Evolutionary conservation across 495 filamentous ascomycete species (phyloP), one percentile per base, ranked within the genome.

Genomic region (Aspergillus wentii): DNA sequence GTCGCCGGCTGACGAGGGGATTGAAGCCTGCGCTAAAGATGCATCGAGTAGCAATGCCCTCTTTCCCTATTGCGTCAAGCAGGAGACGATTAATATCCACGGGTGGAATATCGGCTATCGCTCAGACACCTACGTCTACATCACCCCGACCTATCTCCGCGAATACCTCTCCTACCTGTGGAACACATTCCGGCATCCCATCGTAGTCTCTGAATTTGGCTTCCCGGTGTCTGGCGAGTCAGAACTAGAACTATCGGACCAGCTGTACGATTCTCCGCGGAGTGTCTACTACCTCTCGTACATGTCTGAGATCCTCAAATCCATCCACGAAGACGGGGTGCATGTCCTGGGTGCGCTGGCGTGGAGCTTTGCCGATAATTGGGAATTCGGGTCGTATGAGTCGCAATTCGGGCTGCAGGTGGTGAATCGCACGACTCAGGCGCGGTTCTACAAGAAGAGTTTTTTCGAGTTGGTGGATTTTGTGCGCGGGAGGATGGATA

Each of bases 381-480:
- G 62, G 58, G 67, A 71, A 31, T 72, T 71, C 49, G 68, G 68
- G 9, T 52, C 57, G 35, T 67, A 61, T 40, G 38, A 35, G 0
- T 31, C 48, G 17, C 63, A 65, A 6, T 74, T 66, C 49, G 69
- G 69, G 0, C 40, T 71, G 25, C 69, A 71, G 40, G 45, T 43
- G 0, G 61, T 74, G 2, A 65, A 72, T 46, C 45, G 56, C n/a
- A 67, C 60, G 1, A 61, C 50, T 3, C 58, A 57, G 29, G 41
- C 66, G 29, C 41, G 69, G n/a, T 42, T 43, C 14, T 73, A 57
- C 38, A 71, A 71, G 49, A 64, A 63, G 48, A 69, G 64, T 36
- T 64, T 71, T 30, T 73, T 73, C 41, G 68, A 73, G 30, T 27
- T 68, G 28, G 63, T 73, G 14, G 63, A 66, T 49, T 73, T 69